These are phyloP conservation scores for Wilhelminamyces savonicus DNA, from an alignment of 805 yeast genomes.

Conservation along the genomic window DNA sequence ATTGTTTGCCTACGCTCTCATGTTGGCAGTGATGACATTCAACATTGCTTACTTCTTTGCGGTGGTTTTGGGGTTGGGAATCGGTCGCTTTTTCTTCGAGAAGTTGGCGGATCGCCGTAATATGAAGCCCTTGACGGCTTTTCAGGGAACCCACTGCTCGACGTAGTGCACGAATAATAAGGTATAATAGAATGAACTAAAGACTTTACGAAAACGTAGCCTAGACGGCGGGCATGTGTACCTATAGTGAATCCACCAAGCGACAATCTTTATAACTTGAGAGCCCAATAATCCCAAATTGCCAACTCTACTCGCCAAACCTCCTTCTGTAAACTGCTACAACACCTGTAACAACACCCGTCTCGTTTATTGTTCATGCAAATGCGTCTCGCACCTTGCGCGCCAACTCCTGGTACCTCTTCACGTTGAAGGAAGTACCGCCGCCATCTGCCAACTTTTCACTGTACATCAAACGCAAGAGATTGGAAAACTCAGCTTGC, in stretches of 20 bases:
- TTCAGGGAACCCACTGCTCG: constrained; percentile 5
- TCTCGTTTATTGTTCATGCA: no score
- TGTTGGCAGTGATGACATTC: constrained; percentile 76
- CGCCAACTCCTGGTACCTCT: constrained; percentile 32
- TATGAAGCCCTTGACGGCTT: constrained; percentile 23
- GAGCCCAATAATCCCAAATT: no score
- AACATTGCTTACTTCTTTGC: constrained; percentile 67
- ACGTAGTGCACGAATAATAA: background rate
- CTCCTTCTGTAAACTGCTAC: no score
- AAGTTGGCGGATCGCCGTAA: constrained; percentile 40
- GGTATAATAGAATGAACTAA: no score
- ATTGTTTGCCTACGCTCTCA: constrained; percentile 61
- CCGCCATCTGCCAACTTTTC: constrained; percentile 35
- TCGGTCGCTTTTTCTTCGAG: constrained; percentile 67
- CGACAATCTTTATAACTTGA: no score
- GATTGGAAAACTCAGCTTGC: constrained; percentile 41
- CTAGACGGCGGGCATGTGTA: no score
- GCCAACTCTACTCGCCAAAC: no score
- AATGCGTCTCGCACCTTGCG: constrained; percentile 11
- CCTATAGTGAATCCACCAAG: no score
- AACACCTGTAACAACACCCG: no score
- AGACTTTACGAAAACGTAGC: no score
- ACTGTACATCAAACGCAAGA: constrained; percentile 48
- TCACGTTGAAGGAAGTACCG: constrained; percentile 30
- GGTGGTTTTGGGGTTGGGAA: constrained; percentile 59